phyloP scores from a whole-genome alignment of 495 filamentous ascomycete species.

The Amniculicola lignicola region DNA sequence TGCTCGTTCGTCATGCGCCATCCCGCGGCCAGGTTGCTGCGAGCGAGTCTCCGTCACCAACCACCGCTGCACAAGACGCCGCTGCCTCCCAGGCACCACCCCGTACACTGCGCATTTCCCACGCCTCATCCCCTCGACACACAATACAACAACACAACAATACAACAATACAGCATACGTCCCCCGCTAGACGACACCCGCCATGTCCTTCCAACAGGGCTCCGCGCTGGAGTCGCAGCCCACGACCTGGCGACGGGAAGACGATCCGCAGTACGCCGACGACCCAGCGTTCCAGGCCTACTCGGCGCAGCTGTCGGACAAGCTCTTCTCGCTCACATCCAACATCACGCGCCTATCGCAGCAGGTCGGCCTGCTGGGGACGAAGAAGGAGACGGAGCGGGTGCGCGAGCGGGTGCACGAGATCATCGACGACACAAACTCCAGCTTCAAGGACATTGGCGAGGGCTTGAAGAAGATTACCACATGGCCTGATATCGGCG shows the following conservation, averaged over 20 bases:
- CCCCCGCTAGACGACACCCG: slow-evolving; percentile 19
- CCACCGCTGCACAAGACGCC: background rate
- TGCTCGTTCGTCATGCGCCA: slow-evolving; percentile 11
- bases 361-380: slow-evolving; percentile 82
- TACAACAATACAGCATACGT: background rate
- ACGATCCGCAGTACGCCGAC: slow-evolving; percentile 75
- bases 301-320: slow-evolving; percentile 74
- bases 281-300: slow-evolving; percentile 87
- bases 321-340: slow-evolving; percentile 80
- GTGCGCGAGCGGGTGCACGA: slow-evolving; percentile 87
- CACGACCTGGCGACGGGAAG: slow-evolving; percentile 59
- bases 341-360: slow-evolving; percentile 77
- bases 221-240: slow-evolving; percentile 80
- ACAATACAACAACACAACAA: background rate
- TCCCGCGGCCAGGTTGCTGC: background rate
- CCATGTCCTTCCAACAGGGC: slow-evolving; percentile 90
- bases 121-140: background rate
- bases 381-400: slow-evolving; percentile 82
- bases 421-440: slow-evolving; percentile 76
- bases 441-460: slow-evolving; percentile 86
- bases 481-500: slow-evolving; percentile 87
- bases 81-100: slow-evolving; percentile 3
- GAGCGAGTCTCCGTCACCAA: background rate
- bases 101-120: background rate
- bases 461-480: slow-evolving; percentile 91